Evolutionary conservation across 2,329 filamentous ascomycete genomes (phyloP).

Genomic region (Fusarium globosum): DNA sequence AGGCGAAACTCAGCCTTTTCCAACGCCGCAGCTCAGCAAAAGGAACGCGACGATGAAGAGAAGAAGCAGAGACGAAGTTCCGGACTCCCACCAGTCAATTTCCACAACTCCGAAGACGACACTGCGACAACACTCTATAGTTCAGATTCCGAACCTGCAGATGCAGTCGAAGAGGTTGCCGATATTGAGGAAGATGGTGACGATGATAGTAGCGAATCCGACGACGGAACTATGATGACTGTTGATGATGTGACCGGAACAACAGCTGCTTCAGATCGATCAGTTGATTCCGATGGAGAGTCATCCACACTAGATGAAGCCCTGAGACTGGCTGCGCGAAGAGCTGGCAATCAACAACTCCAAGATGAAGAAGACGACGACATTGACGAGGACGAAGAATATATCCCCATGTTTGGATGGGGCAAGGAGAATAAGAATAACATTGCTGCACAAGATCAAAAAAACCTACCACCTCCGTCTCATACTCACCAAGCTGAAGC

Average conservation of each 20-base stretch:
- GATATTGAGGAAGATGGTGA: slow-evolving; percentile 62
- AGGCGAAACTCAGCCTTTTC: slow-evolving; percentile 70
- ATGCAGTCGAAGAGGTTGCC: slow-evolving; percentile 66
- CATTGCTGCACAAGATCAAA: slow-evolving; percentile 54
- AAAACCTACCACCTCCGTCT: slow-evolving; percentile 46
- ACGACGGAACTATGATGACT: slow-evolving; percentile 84
- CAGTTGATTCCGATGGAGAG: slow-evolving; percentile 70
- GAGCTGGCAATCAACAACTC: slow-evolving; percentile 78
- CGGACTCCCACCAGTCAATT: slow-evolving; percentile 71
- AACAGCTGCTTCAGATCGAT: slow-evolving; percentile 70
- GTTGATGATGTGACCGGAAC: slow-evolving; percentile 81
- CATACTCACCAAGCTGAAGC: slow-evolving; percentile 19
- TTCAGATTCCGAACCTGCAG: slow-evolving; percentile 68
- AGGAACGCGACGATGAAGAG: slow-evolving; percentile 68
- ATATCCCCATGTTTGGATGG: slow-evolving; percentile 83
- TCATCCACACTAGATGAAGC: slow-evolving; percentile 82
- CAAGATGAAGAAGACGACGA: slow-evolving; percentile 62
- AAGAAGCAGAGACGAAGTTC: slow-evolving; percentile 73
- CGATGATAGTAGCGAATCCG: slow-evolving; percentile 69
- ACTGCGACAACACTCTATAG: slow-evolving; percentile 82
- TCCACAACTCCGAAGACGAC: slow-evolving; percentile 73
- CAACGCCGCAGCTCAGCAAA: slow-evolving; percentile 55
- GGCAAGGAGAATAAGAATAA: slow-evolving; percentile 63
- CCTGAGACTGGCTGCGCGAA: slow-evolving; percentile 77
- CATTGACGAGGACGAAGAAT: slow-evolving; percentile 72